Evolutionary conservation across 1,284 basidiomycete species (phyloP).

Genomic region (Afroboletus lepidellus): DNA sequence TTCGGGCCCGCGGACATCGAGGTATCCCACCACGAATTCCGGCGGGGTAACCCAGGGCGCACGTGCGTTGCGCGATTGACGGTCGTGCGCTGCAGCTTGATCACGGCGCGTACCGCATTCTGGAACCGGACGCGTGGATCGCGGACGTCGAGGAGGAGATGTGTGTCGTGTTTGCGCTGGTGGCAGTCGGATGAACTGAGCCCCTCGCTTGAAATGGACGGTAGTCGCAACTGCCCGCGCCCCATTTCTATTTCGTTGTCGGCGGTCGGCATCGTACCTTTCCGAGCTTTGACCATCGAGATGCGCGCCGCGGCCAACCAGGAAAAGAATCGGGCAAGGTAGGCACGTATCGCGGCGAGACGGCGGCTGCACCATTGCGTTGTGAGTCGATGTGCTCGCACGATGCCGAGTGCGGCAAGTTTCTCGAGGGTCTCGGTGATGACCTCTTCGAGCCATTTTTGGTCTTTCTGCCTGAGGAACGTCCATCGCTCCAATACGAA

Average conservation of each 20-base stretch:
- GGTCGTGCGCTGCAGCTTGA: slow-evolving; percentile 32
- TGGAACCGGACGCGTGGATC: slow-evolving; percentile 32
- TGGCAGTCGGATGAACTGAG: background rate
- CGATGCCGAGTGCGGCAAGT: slow-evolving; percentile 42
- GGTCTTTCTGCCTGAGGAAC: slow-evolving; percentile 63
- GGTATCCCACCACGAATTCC: slow-evolving; percentile 32
- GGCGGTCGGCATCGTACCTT: background rate
- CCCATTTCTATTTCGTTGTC: background rate
- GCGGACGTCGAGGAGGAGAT: slow-evolving; percentile 23
- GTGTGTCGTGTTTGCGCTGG: slow-evolving; percentile 9
- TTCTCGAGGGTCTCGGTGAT: slow-evolving; percentile 48
- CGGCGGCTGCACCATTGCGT: slow-evolving; percentile 23
- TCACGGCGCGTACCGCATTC: slow-evolving; percentile 33
- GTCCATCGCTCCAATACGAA: slow-evolving; percentile 73
- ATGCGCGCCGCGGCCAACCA: slow-evolving; percentile 12
- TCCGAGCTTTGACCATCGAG: background rate
- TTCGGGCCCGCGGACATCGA: slow-evolving; percentile 17
- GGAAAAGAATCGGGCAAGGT: slow-evolving; percentile 10
- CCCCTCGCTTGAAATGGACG: slow-evolving; percentile 10
- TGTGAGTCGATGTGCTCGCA: slow-evolving; percentile 28
- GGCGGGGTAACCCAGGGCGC: slow-evolving; percentile 27
- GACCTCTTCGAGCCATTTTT: slow-evolving; percentile 72
- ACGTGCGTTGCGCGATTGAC: slow-evolving; percentile 17
- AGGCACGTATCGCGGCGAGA: slow-evolving; percentile 8
- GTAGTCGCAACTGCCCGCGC: background rate